phyloP scores from a whole-genome alignment of 257 asterid genomes.

The Mentha longifolia region DNA sequence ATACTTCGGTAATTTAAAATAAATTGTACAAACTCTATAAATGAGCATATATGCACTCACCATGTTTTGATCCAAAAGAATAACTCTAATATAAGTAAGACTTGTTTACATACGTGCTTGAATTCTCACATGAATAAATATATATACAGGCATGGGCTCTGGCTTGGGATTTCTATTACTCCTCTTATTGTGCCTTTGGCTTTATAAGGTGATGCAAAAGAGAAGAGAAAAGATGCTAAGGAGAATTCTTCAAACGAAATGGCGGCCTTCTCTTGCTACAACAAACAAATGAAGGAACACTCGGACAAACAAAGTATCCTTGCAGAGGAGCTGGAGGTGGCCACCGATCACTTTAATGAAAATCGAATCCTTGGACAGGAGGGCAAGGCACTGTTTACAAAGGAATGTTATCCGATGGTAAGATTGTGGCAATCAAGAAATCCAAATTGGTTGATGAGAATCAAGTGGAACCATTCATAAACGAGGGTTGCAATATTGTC shows the following conservation, averaged over 20 bases:
- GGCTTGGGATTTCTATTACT: neutral
- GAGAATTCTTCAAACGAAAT: constrained; percentile 19
- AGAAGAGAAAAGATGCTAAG: neutral
- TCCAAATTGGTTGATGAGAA: constrained; percentile 22
- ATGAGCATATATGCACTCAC: no score
- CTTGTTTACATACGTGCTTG: no score
- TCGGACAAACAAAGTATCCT: constrained; percentile 15
- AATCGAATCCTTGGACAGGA: constrained; percentile 28
- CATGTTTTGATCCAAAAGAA: no score
- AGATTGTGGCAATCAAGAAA: constrained; percentile 30
- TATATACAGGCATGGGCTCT: neutral
- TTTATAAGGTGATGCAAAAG: neutral
- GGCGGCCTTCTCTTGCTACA: constrained; percentile 11
- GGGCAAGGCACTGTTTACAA: constrained; percentile 37
- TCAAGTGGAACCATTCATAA: constrained; percentile 29
- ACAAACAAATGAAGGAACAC: neutral
- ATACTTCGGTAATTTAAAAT: no score
- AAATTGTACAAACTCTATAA: no score
- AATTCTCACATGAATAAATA: no score
- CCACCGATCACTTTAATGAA: constrained; percentile 20
- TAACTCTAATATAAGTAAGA: no score
- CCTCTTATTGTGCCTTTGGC: neutral
- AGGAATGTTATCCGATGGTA: constrained; percentile 28
- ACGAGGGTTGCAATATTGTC: constrained; percentile 36
- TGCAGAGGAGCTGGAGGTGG: constrained; percentile 14